phyloP scores from a whole-genome alignment of 2,329 filamentous ascomycete species.

The Alternaria sp. region DNA sequence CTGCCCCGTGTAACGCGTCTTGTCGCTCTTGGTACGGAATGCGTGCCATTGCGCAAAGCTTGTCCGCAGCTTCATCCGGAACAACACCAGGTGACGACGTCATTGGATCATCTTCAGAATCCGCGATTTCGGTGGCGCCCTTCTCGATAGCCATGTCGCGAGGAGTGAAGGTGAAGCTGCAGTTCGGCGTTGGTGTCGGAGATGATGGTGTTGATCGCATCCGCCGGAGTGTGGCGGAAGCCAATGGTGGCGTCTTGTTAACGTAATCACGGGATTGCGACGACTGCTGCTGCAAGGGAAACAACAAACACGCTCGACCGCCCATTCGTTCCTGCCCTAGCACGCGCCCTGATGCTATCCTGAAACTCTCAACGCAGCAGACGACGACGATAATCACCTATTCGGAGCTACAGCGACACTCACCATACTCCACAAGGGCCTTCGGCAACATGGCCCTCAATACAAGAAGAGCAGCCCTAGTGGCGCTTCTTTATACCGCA shows the following conservation, averaged over 20 bases:
- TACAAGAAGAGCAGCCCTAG: constrained; percentile 25
- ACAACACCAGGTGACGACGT: constrained; percentile 37
- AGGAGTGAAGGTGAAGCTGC: constrained; percentile 3
- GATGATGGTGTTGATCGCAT: constrained; percentile 14
- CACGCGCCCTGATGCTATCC: constrained; percentile 13
- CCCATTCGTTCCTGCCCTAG: constrained; percentile 3
- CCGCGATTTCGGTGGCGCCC: constrained; percentile 37
- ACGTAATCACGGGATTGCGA: constrained; percentile 40
- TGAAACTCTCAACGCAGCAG: constrained; percentile 34
- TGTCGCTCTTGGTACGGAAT: constrained; percentile 32
- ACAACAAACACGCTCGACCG: constrained; percentile 11
- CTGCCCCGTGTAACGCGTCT: constrained; percentile 25
- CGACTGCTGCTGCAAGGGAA: constrained; percentile 21
- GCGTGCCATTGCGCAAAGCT: constrained; percentile 29
- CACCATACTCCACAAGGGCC: not conserved
- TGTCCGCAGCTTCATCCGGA: constrained; percentile 25
- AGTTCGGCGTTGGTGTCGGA: constrained; percentile 7
- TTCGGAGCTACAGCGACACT: constrained; percentile 10
- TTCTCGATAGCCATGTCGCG: constrained; percentile 36
- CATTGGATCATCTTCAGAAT: constrained; percentile 47
- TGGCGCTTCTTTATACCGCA: constrained; percentile 38
- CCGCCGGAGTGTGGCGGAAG: constrained; percentile 21
- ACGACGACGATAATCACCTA: constrained; percentile 10
- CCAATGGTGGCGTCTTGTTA: no score
- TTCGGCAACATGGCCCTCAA: constrained; percentile 24